Conservation (phyloP, 352 stramenopile species). For the Pythium folliculosum region DNA sequence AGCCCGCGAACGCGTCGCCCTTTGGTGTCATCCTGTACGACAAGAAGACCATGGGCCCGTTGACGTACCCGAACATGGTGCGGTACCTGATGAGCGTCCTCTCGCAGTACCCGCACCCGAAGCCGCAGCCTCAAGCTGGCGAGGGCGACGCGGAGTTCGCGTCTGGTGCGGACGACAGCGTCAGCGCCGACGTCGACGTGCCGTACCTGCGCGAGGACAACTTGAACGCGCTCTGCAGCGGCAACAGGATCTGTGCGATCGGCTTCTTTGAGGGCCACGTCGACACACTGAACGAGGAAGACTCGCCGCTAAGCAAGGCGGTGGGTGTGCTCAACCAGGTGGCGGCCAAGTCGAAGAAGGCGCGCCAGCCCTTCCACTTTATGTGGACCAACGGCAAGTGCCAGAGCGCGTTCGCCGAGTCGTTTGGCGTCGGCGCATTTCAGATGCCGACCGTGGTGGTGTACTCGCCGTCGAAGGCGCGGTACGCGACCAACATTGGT, state of each 20-base stretch:
- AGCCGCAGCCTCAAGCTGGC: constrained; percentile 16
- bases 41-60: constrained; percentile 66
- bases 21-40: constrained; percentile 71
- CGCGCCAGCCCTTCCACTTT: constrained; percentile 64
- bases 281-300: constrained; percentile 40
- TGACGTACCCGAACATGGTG: constrained; percentile 68
- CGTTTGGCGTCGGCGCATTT: constrained; percentile 67
- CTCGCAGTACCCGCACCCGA: constrained; percentile 60
- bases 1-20: constrained; percentile 33
- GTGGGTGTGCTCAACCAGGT: constrained; percentile 45
- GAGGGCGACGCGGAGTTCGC: constrained; percentile 19
- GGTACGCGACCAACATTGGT: constrained; percentile 71
- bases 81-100: constrained; percentile 70
- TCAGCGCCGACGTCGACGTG: constrained; percentile 26
- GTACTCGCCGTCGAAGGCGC: constrained; percentile 73
- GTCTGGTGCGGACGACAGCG: constrained; percentile 15
- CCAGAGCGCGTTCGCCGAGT: constrained; percentile 65
- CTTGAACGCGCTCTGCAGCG: constrained; percentile 47
- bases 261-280: constrained; percentile 71
- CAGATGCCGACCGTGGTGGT: constrained; percentile 79
- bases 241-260: constrained; percentile 76
- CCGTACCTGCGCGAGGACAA: constrained; percentile 64
- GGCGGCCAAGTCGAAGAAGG: constrained; percentile 48
- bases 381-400: constrained; percentile 82
- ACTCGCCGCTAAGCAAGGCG: constrained; percentile 49